Base-by-base conservation (phyloP, 768 basidiomycete species). In the Mycena epipterygia region DNA sequence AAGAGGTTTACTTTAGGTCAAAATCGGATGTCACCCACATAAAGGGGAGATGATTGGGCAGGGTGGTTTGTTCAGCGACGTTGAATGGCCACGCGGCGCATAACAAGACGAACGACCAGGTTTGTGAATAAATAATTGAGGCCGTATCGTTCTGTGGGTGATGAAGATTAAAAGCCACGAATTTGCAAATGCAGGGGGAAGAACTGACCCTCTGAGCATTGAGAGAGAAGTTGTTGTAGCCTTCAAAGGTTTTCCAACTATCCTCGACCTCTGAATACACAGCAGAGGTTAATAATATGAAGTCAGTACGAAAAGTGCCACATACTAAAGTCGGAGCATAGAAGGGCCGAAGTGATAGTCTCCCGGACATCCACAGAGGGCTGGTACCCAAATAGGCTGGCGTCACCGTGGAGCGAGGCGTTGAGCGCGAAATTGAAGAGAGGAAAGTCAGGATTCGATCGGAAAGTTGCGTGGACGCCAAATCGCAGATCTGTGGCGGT, bases 261-360 rank as follows among this genome's bases (percentile, higher is more conserved):
- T 53, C 58, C 11, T 57, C 46, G 37, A 51, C 21, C 37, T n/a
- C 70, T 71, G 23, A 11, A 42, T 35, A 41, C 39, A 41, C 14
- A 41, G 6, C 1, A 12, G 11, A 52, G 12, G n/a, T 30, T 17
- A 35, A 27, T 17, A 17, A 48, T 6, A 16, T 12, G 19, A 5
- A 3, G 39, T n/a, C 23, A 33, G 12, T 41, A 27, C 12, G 30
- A 12, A 16, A 41, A 49, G 4, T 14, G 23, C 35, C 21, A 62
- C 70, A 13, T 42, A 72, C 70, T 59, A n/a, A 72, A 30, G 52
- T 72, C 67, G 5, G 61, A 64, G 37, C 67, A 72, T 2, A 72
- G 56, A 11, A 72, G 67, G 6, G 67, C 67, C 2, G 41, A 13
- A 16, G 60, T 51, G 6, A 72, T 61, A 2, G 52, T 63, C 17